Percentiles rank a stretch among this genome's conserved stretches.
Conservation (phyloP, 2,329 filamentous ascomycete species). For the Ascosphaera apis region DNA sequence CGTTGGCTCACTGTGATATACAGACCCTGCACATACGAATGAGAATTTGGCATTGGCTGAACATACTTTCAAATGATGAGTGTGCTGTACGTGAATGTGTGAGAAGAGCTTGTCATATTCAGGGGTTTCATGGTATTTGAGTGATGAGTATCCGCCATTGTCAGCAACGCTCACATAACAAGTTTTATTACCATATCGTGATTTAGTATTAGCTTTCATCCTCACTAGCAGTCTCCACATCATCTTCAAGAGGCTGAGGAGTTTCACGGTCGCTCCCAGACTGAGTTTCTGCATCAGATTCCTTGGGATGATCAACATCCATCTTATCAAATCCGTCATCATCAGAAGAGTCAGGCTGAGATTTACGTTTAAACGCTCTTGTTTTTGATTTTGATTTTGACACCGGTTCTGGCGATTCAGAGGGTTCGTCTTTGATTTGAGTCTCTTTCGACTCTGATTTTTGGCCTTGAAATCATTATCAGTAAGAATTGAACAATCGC, state of each 20-base stretch:
- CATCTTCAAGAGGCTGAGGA: slow-evolving; percentile 14
- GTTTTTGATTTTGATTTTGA: slow-evolving; percentile 5
- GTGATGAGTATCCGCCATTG: no score
- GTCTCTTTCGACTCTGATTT: neutral
- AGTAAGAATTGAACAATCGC: slow-evolving; percentile 3
- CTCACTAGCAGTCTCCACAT: slow-evolving; percentile 12
- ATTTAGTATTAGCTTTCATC: no score
- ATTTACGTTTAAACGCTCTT: slow-evolving; percentile 11
- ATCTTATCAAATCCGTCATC: slow-evolving; percentile 17
- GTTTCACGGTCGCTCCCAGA: slow-evolving; percentile 5
- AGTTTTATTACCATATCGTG: no score
- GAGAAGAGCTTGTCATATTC: no score
- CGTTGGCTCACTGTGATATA: no score
- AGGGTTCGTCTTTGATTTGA: slow-evolving; percentile 10
- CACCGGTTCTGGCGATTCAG: slow-evolving; percentile 6
- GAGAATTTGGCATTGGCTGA: no score
- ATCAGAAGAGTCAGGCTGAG: slow-evolving; percentile 9
- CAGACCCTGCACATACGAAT: no score
- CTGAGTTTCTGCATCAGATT: slow-evolving; percentile 1
- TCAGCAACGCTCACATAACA: no score
- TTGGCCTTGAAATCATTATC: neutral
- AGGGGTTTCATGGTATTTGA: no score
- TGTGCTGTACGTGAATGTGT: no score
- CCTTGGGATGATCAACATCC: slow-evolving; percentile 11
- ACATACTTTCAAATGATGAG: no score